Conservation (phyloP, 495 filamentous ascomycete species). For the Entonaema liquescens region DNA sequence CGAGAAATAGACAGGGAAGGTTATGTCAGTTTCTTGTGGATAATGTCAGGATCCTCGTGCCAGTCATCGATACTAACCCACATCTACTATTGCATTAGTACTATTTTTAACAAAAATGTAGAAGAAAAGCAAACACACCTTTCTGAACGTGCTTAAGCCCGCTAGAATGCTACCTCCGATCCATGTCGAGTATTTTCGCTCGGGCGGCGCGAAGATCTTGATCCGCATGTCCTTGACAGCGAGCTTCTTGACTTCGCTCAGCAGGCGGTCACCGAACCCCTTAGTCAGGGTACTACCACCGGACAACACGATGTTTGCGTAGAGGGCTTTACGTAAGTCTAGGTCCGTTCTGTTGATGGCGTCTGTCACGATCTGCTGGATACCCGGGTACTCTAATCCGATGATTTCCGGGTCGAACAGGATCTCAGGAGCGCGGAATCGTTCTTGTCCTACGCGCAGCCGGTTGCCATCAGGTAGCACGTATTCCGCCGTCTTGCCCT, state of each 20-base stretch:
- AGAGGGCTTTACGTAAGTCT: slow-evolving; percentile 92
- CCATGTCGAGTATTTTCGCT: slow-evolving; percentile 98
- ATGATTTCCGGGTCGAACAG: slow-evolving; percentile 98
- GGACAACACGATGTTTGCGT: slow-evolving; percentile 95
- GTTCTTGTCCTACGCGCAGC: slow-evolving; percentile 61
- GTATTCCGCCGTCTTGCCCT: slow-evolving; percentile 82
- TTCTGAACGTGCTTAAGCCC: slow-evolving; percentile 96
- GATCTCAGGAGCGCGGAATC: slow-evolving; percentile 96
- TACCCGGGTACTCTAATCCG: slow-evolving; percentile 94
- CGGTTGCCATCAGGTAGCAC: slow-evolving; percentile 85
- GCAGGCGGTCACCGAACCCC: slow-evolving; percentile 93
- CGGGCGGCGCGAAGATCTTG: slow-evolving; percentile 96
- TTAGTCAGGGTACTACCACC: slow-evolving; percentile 87
- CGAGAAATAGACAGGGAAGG: background rate
- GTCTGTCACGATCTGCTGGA: slow-evolving; percentile 97
- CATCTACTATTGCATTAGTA: slow-evolving; percentile 69
- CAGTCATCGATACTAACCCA: slow-evolving; percentile 99
- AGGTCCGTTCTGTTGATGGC: slow-evolving; percentile 97
- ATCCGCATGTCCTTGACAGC: slow-evolving; percentile 99
- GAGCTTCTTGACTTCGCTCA: slow-evolving; percentile 89
- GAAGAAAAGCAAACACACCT: slow-evolving; percentile 65
- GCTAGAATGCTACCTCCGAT: slow-evolving; percentile 98
- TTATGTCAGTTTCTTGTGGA: slow-evolving; percentile 95
- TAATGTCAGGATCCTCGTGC: slow-evolving; percentile 99
- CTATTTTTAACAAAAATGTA: background rate